Evolutionary conservation across 371 early-diverging fungal species (phyloP).

Genomic region (Globomyces sp.): DNA sequence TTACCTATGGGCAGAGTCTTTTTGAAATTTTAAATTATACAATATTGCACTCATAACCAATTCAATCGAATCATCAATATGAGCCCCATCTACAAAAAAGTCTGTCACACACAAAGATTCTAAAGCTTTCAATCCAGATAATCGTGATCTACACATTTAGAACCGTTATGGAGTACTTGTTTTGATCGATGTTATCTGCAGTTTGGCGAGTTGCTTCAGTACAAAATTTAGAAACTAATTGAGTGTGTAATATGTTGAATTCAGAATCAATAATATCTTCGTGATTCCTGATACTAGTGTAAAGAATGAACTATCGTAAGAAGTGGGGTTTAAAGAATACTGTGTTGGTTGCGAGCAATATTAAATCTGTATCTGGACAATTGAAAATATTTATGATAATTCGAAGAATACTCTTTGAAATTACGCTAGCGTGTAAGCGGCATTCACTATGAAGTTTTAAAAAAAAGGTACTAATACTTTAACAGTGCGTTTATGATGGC

Average conservation of each 20-base stretch:
- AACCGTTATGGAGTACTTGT: slow-evolving; percentile 34
- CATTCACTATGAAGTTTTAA: slow-evolving; percentile 45
- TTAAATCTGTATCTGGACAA: slow-evolving; percentile 49
- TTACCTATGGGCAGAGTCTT: neutral
- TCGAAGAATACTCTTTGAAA: slow-evolving; percentile 70
- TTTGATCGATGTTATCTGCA: slow-evolving; percentile 39
- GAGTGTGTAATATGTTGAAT: slow-evolving; percentile 59
- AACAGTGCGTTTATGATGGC: slow-evolving; percentile 73
- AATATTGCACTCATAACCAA: slow-evolving; percentile 33
- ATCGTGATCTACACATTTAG: slow-evolving; percentile 29
- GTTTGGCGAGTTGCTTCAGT: slow-evolving; percentile 49
- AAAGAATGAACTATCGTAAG: slow-evolving; percentile 61
- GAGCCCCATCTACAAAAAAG: slow-evolving; percentile 27
- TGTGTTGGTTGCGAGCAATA: slow-evolving; percentile 53
- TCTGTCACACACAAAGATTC: neutral
- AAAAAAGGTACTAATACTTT: slow-evolving; percentile 9
- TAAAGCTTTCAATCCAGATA: slow-evolving; percentile 44
- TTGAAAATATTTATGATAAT: slow-evolving; percentile 60
- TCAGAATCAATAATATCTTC: slow-evolving; percentile 64
- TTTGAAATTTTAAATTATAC: slow-evolving; percentile 17
- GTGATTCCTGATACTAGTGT: slow-evolving; percentile 67
- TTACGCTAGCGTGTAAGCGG: slow-evolving; percentile 73
- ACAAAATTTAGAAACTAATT: slow-evolving; percentile 63
- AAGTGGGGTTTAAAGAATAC: slow-evolving; percentile 40
- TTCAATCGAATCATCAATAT: slow-evolving; percentile 23